Base-by-base conservation (phyloP, 169 alveolate species). In the Babesia sp. region DNA sequence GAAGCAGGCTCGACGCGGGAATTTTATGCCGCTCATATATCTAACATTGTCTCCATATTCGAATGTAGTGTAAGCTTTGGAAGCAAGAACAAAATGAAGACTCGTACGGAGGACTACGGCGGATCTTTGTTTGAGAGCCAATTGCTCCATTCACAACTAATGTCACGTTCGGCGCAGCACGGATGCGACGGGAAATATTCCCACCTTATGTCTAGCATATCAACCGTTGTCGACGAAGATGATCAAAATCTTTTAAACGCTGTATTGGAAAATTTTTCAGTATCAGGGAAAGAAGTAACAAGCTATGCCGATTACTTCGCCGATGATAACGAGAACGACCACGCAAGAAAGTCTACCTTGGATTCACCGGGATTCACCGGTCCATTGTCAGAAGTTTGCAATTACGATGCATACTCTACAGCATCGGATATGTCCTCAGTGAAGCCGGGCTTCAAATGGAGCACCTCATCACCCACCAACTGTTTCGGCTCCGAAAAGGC, bases 31-130 rank as follows among this genome's bases (percentile, higher is more conserved):
- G 20, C 66, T 22, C 66, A 6, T 7, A 7, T 31, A 31, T 48
- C 12, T 6, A 48, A 7, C 18, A n/a, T 34, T 29, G 66, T 28
- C 12, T 8, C 6, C 7, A n/a, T 5, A 11, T 39, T 33, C 37
- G 64, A 64, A 64, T 64, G 74, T 50, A 64, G 74, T 64, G 1
- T 64, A 45, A 4, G 63, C 74, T 64, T 64, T 48, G 74, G 74
- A 64, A 48, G 51, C 60, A 29, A 29, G 12, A 14, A 5, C 41
- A 34, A 50, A 64, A 37, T 45, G 74, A 29, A 64, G 41, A n/a
- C 14, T 14, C 33, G 29, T 22, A 42, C 48, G 61, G 24, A 46
- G 61, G 29, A 37, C n/a, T 46, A 46, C 6, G 24, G 41, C 36
- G 7, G n/a, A 2, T 20, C 51, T 2, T 7, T 28, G 29, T 33